Evolutionary conservation across 805 yeast species (phyloP).

Genomic region (Vanderwaltozyma polyspora): DNA sequence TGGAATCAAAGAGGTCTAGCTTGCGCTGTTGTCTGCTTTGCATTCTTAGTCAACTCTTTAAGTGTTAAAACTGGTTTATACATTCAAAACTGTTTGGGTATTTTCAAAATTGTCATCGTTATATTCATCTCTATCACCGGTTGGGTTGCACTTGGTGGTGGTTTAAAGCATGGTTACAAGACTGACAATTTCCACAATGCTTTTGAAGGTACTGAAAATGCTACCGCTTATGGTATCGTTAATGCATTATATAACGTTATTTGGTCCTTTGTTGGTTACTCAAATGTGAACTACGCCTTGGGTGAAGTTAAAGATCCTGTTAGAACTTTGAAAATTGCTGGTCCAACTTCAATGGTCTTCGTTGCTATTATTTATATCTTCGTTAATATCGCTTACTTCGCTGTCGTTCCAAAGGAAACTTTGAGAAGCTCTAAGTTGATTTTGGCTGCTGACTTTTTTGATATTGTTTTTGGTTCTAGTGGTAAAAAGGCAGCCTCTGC

Average conservation of each 20-base stretch:
- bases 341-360: slow-evolving; percentile 56
- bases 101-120: slow-evolving; percentile 63
- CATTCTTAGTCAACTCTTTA: slow-evolving; percentile 50
- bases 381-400: slow-evolving; percentile 69
- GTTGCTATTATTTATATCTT: slow-evolving; percentile 61
- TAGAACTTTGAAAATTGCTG: slow-evolving; percentile 57
- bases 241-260: slow-evolving; percentile 72
- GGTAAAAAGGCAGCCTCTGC: slow-evolving; percentile 69
- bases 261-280: slow-evolving; percentile 78
- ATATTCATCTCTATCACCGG: slow-evolving; percentile 64
- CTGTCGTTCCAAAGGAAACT: slow-evolving; percentile 63
- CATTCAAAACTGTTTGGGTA: slow-evolving; percentile 54
- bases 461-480: slow-evolving; percentile 52
- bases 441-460: slow-evolving; percentile 68
- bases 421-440: slow-evolving; percentile 52
- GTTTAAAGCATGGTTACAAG: slow-evolving; percentile 39
- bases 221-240: slow-evolving; percentile 58
- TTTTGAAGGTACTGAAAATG: slow-evolving; percentile 40
- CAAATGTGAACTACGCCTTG: slow-evolving; percentile 72
- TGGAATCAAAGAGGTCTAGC: slow-evolving; percentile 78
- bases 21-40: slow-evolving; percentile 59
- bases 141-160: slow-evolving; percentile 74
- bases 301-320: slow-evolving; percentile 71
- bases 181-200: slow-evolving; percentile 53
- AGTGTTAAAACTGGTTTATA: slow-evolving; percentile 56